Evolutionary conservation across 352 stramenopile genomes (phyloP).

Genomic region (Globisporangium nodosum): DNA sequence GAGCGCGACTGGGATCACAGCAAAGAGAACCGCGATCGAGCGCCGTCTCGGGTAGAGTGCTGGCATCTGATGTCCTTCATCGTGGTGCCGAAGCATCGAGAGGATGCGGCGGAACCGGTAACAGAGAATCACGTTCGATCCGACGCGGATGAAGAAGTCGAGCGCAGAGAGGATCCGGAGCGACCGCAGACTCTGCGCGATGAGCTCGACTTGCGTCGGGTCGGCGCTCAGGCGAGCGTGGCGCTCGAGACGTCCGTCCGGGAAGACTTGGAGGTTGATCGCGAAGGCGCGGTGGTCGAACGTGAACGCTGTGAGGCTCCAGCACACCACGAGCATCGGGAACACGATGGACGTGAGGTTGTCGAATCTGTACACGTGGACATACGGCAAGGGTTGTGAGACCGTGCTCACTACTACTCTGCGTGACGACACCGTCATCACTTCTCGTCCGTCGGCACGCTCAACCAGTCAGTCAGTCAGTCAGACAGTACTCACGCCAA

Average conservation of each 20-base stretch:
- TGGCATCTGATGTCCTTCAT: not conserved
- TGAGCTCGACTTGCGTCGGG: constrained; percentile 17
- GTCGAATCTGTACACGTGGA: constrained; percentile 20
- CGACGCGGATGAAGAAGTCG: constrained; percentile 24
- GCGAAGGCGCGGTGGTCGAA: constrained; percentile 21
- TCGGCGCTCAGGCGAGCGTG: constrained; percentile 18
- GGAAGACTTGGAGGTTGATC: constrained; percentile 19
- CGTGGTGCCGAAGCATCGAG: not conserved
- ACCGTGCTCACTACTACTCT: not conserved
- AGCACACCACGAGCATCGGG: constrained; percentile 21
- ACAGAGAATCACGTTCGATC: constrained; percentile 21
- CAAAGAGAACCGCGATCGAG: constrained; percentile 3
- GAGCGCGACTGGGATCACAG: not conserved
- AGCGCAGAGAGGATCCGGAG: constrained; percentile 23
- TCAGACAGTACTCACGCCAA: constrained; percentile 17
- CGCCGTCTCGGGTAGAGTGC: constrained; percentile 21
- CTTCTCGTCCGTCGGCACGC: no score
- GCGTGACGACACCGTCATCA: not conserved
- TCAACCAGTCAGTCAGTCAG: no score
- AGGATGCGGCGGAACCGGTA: constrained; percentile 12
- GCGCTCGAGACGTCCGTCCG: constrained; percentile 13
- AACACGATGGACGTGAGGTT: constrained; percentile 25
- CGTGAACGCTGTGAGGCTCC: constrained; percentile 21
- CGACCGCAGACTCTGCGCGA: constrained; percentile 25
- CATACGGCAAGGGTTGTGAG: not conserved